Evolutionary conservation across 805 yeast genomes (phyloP).

Genomic region (Ogataea pilisensis): DNA sequence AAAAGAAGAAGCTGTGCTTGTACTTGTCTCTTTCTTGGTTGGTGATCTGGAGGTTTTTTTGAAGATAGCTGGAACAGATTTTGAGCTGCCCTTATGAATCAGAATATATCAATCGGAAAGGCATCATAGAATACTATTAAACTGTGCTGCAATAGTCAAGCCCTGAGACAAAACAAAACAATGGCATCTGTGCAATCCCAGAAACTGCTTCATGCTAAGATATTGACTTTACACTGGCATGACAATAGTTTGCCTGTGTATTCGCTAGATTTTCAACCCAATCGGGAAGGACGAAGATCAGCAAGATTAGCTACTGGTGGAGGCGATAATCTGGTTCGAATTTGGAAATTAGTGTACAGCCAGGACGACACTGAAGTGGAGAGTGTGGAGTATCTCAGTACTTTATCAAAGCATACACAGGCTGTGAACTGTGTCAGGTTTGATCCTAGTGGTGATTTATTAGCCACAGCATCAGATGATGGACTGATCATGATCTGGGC

Average conservation of each 20-base stretch:
- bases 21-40: too few relatives aligned
- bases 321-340: slow-evolving; percentile 86
- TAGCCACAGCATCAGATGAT: slow-evolving; percentile 95
- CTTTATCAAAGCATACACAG: slow-evolving; percentile 84
- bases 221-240: slow-evolving; percentile 68
- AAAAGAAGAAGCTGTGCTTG: too few relatives aligned
- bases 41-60: too few relatives aligned
- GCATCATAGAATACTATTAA: too few relatives aligned
- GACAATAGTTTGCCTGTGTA: slow-evolving; percentile 74
- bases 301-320: slow-evolving; percentile 82
- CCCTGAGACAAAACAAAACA: background rate
- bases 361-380: slow-evolving; percentile 21
- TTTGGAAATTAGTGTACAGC: slow-evolving; percentile 29
- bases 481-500: slow-evolving; percentile 85
- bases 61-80: too few relatives aligned
- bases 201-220: slow-evolving; percentile 32
- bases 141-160: too few relatives aligned
- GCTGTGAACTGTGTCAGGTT: slow-evolving; percentile 92
- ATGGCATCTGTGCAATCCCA: background rate
- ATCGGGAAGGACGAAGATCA: slow-evolving; percentile 19
- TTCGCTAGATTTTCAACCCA: slow-evolving; percentile 59
- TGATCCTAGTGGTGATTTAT: slow-evolving; percentile 57
- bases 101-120: too few relatives aligned
- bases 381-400: slow-evolving; percentile 69
- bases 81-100: too few relatives aligned